Evolutionary conservation across 2,329 filamentous ascomycete species (phyloP).

Genomic region (Triangularia setosa): DNA sequence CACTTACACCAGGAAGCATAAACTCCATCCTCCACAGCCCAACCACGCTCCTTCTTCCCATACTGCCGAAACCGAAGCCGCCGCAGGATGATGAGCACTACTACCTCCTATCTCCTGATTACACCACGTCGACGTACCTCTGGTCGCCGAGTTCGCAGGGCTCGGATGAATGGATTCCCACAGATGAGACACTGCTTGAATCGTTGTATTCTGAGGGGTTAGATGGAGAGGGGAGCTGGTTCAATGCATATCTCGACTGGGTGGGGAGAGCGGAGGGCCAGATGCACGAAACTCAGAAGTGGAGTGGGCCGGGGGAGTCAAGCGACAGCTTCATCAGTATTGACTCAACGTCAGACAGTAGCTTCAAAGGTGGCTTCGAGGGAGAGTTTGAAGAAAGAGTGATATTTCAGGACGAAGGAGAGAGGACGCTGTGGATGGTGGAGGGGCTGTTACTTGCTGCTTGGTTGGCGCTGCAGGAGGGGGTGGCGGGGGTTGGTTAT

Average conservation of each 20-base stretch:
- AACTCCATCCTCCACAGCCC: background rate
- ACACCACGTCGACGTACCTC: background rate
- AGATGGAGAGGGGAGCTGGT: slow-evolving; percentile 10
- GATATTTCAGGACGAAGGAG: slow-evolving; percentile 10
- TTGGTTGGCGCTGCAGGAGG: slow-evolving; percentile 17
- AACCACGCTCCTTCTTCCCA: background rate
- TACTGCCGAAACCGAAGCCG: background rate
- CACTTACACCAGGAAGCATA: background rate
- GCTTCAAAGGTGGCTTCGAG: background rate
- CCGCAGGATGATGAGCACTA: background rate
- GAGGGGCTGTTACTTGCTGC: slow-evolving; percentile 15
- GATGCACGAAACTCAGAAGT: background rate
- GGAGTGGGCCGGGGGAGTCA: background rate
- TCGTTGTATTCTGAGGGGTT: background rate
- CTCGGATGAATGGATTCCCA: background rate
- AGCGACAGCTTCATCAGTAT: background rate
- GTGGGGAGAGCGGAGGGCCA: slow-evolving; percentile 4
- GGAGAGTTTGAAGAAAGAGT: background rate
- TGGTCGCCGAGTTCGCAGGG: background rate
- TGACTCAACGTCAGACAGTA: background rate
- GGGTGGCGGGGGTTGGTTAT: slow-evolving; percentile 18
- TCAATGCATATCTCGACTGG: slow-evolving; percentile 16
- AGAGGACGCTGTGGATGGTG: slow-evolving; percentile 16
- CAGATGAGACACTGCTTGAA: background rate
- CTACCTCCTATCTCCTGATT: background rate